phyloP scores from a whole-genome alignment of 2,329 filamentous ascomycete species.

The Penicillium sp. region DNA sequence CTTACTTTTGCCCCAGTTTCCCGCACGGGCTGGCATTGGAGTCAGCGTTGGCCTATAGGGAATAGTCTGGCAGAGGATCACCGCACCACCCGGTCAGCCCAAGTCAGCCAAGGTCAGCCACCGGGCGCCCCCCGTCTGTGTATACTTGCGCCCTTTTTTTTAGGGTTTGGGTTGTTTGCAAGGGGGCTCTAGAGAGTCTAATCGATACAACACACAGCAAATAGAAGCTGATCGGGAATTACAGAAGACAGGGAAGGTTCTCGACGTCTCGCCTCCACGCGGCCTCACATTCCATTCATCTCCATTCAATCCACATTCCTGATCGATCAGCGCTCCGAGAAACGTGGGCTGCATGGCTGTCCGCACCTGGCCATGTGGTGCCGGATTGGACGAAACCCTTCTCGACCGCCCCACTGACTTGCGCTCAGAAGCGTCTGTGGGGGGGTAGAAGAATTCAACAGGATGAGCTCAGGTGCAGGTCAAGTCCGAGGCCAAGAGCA shows the following conservation, averaged over 20 bases:
- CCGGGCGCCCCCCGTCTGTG: constrained; percentile 1
- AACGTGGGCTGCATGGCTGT: background rate
- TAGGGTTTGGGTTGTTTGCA: background rate
- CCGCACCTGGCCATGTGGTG: constrained; percentile 5
- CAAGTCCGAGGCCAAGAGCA: background rate
- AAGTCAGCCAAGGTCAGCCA: constrained; percentile 6
- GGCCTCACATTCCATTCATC: background rate
- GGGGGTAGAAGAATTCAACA: background rate
- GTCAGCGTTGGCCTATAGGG: background rate
- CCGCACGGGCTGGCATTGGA: background rate
- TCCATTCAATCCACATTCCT: background rate
- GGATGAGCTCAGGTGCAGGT: background rate
- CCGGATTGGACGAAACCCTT: background rate
- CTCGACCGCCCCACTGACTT: background rate
- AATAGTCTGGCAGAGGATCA: background rate
- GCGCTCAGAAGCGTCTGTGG: constrained; percentile 9
- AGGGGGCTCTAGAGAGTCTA: background rate
- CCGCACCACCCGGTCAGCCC: background rate
- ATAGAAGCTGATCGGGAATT: background rate
- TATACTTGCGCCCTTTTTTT: constrained; percentile 1
- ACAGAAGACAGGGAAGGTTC: background rate
- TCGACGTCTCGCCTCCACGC: too few relatives aligned
- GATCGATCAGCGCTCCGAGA: background rate
- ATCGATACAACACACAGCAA: background rate
- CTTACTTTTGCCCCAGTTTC: background rate